These are phyloP conservation scores for Thalassiosira ordinaria DNA, from an alignment of 352 stramenopile species.

Conservation along the genomic window DNA sequence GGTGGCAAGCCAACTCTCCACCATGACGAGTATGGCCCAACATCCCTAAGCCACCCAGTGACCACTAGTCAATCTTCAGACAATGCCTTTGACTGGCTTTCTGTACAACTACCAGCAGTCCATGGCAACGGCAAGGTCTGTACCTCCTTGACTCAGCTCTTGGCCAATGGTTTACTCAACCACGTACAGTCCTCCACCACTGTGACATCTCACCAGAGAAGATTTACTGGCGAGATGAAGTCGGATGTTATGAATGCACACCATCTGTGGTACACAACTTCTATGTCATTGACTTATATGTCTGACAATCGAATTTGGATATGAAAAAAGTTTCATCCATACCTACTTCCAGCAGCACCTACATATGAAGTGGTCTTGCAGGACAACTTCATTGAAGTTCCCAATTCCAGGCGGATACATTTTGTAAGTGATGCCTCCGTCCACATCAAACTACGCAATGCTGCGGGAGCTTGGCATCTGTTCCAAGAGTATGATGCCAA, in stretches of 20 bases:
- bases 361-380: neutral
- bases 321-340: neutral
- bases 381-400: neutral
- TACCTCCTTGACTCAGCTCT: neutral
- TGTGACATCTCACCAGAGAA: slow-evolving; percentile 14
- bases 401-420: neutral
- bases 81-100: neutral
- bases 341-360: neutral
- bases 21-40: neutral
- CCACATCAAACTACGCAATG: neutral
- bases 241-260: neutral
- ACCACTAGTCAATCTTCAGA: neutral
- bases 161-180: neutral
- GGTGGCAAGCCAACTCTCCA: neutral
- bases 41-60: neutral
- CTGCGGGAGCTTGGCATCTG: neutral
- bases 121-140: neutral
- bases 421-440: neutral
- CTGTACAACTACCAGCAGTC: neutral
- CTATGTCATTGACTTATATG: slow-evolving; percentile 1
- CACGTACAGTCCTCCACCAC: neutral
- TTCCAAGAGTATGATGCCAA: neutral
- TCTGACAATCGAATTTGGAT: neutral
- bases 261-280: neutral
- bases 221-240: neutral